Percentiles rank a stretch among this genome's conserved stretches.
These are phyloP conservation scores for Vigna mungo DNA, from an alignment of 306 rosid species.

Conservation along the genomic window DNA sequence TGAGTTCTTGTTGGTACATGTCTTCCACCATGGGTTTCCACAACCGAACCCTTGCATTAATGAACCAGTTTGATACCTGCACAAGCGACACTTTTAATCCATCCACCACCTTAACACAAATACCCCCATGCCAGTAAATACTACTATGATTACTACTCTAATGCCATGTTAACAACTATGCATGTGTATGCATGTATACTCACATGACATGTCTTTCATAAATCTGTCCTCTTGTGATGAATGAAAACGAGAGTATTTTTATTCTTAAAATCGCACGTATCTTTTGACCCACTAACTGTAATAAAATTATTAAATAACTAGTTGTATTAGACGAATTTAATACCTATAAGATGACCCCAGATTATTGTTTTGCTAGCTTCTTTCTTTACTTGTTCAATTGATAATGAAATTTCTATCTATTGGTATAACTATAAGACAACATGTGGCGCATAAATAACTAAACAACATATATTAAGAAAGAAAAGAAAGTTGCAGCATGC, in stretches of 20 bases:
- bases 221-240: slow-evolving; percentile 3
- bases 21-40: slow-evolving; percentile 99
- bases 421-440: neutral
- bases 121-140: neutral
- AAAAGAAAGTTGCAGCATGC: neutral
- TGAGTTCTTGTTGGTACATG: slow-evolving; percentile 94
- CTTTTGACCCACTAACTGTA: neutral
- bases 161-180: neutral
- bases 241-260: neutral
- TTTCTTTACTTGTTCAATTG: neutral
- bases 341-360: neutral
- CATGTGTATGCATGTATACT: neutral
- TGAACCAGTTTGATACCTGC: slow-evolving; percentile 98
- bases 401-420: neutral
- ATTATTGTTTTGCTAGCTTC: neutral
- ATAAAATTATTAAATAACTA: neutral
- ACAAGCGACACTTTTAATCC: neutral
- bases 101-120: neutral
- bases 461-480: neutral
- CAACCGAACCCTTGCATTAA: slow-evolving; percentile 97
- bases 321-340: neutral
- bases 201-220: neutral
- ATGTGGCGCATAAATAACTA: neutral
- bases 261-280: neutral
- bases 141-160: too few relatives aligned